Percentiles rank a stretch among this genome's conserved stretches.
phyloP scores from a whole-genome alignment of 345 rosid genomes.

The Acer yangbiense region DNA sequence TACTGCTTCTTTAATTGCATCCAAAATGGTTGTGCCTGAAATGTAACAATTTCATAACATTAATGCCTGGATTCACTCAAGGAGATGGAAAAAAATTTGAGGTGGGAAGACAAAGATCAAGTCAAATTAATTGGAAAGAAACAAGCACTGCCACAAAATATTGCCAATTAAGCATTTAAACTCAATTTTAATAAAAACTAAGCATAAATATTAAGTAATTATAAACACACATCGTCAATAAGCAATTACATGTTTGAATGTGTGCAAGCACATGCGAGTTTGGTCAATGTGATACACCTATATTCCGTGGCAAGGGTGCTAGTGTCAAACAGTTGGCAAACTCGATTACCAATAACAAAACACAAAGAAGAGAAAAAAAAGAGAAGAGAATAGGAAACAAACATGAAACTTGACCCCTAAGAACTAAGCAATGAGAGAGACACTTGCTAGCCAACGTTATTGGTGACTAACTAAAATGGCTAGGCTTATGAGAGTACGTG shows the following conservation, averaged over 20 bases:
- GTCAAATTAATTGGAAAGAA: too few relatives aligned
- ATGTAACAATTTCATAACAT: conserved; percentile 5
- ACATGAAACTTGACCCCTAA: neutral
- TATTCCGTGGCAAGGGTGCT: neutral
- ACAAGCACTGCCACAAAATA: too few relatives aligned
- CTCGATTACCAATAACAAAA: neutral
- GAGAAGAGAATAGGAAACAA: neutral
- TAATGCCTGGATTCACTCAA: neutral
- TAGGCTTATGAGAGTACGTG: neutral
- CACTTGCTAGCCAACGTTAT: neutral
- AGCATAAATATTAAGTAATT: too few relatives aligned
- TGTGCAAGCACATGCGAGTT: neutral
- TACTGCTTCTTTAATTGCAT: conserved; percentile 59
- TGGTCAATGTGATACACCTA: neutral
- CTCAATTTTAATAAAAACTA: too few relatives aligned
- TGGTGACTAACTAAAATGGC: neutral
- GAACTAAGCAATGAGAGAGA: neutral
- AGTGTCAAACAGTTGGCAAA: neutral
- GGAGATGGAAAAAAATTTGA: too few relatives aligned
- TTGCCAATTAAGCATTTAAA: too few relatives aligned
- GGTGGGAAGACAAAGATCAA: too few relatives aligned
- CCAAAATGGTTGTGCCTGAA: conserved; percentile 80
- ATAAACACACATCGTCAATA: neutral
- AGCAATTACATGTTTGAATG: neutral
- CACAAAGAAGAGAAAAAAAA: neutral